A percentile compares a stretch with the other conserved stretches of the same genome.
These are phyloP conservation scores for Thermochaetoides dissita DNA, from an alignment of 2,329 filamentous ascomycete genomes.

Conservation along the genomic window DNA sequence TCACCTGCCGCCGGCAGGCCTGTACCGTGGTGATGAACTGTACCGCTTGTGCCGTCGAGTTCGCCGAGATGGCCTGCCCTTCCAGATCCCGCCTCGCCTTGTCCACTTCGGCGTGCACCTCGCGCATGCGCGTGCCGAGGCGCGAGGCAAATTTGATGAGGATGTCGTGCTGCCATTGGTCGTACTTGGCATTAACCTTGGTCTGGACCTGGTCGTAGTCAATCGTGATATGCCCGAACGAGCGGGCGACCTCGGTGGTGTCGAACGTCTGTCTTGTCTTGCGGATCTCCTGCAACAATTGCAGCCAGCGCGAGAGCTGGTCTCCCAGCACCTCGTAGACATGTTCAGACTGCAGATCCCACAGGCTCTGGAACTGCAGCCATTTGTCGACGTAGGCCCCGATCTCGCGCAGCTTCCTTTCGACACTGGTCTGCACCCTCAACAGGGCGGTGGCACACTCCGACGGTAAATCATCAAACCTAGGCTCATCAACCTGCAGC, in stretches of 20 bases:
- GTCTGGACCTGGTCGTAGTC: constrained; percentile 98
- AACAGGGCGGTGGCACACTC: constrained; percentile 68
- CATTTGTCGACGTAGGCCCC: constrained; percentile 88
- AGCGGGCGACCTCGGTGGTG: constrained; percentile 82
- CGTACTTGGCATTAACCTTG: constrained; percentile 97
- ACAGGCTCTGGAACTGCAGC: constrained; percentile 95
- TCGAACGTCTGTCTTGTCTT: constrained; percentile 95
- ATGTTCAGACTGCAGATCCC: constrained; percentile 92
- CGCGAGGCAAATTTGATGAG: constrained; percentile 82
- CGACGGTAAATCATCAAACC: constrained; percentile 73
- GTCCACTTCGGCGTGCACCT: constrained; percentile 83
- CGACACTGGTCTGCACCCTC: constrained; percentile 69
- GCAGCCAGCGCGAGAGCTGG: constrained; percentile 82
- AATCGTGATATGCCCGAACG: constrained; percentile 86
- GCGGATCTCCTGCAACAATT: constrained; percentile 90
- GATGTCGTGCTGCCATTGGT: constrained; percentile 98
- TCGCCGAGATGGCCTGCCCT: constrained; percentile 79
- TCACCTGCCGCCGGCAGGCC: constrained; percentile 86
- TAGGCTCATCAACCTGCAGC: constrained; percentile 40
- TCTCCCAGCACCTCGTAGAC: constrained; percentile 88
- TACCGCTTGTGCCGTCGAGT: constrained; percentile 90
- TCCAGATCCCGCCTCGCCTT: constrained; percentile 84
- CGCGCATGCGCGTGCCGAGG: constrained; percentile 78
- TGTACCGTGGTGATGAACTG: constrained; percentile 98
- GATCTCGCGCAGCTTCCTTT: constrained; percentile 68